Evolutionary conservation across 352 stramenopile genomes (phyloP).

Genomic region (Aphanomyces cochlioides): DNA sequence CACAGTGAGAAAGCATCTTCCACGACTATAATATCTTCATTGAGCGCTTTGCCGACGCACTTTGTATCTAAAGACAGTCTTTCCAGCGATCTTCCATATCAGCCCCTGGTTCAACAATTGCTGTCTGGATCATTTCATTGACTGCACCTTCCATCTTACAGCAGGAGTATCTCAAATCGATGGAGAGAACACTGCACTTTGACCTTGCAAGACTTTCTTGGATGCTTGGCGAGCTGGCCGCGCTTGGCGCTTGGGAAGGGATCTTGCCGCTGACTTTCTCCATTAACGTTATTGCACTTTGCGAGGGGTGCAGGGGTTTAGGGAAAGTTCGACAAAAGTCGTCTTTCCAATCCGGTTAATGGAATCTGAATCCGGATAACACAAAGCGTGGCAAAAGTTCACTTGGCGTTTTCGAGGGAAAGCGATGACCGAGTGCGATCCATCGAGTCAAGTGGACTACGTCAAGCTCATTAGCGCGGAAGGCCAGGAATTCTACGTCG

Average conservation of each 20-base stretch:
- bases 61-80: too few species aligned
- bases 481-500: constrained; percentile 94
- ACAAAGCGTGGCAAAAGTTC: constrained; percentile 5
- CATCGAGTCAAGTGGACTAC: constrained; percentile 12
- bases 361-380: neutral
- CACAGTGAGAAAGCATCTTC: too few species aligned
- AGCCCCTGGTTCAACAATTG: neutral
- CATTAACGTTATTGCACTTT: too few species aligned
- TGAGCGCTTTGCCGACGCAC: too few species aligned
- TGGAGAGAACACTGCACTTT: neutral
- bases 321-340: too few species aligned
- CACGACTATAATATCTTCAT: too few species aligned
- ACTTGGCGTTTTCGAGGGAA: neutral
- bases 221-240: too few species aligned
- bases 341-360: too few species aligned
- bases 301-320: too few species aligned
- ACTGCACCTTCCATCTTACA: neutral
- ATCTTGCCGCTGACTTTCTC: neutral
- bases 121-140: neutral
- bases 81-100: too few species aligned
- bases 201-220: neutral
- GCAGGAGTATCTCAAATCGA: neutral
- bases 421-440: neutral
- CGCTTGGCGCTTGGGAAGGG: too few species aligned
- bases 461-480: constrained; percentile 74